Evolutionary conservation across 768 basidiomycete species (phyloP).

Genomic region (Filobasidium floriforme): DNA sequence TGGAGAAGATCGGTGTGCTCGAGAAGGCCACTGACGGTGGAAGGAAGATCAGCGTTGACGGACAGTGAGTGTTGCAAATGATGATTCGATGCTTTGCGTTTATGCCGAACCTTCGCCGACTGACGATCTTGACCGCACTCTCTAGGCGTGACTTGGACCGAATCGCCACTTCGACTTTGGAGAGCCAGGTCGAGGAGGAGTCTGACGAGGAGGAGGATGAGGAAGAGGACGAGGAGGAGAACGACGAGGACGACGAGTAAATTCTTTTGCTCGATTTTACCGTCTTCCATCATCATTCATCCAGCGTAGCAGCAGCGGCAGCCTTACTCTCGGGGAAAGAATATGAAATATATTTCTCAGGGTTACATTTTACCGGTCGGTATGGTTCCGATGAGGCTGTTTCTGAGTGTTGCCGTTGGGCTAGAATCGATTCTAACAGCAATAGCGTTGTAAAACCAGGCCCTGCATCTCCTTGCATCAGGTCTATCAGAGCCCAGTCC

Average conservation of each 20-base stretch:
- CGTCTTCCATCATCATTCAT: not conserved
- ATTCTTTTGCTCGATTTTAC: not conserved
- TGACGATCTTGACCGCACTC: not conserved
- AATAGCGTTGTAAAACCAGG: no score
- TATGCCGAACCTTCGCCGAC: not conserved
- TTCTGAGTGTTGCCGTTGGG: no score
- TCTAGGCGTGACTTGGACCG: slow-evolving; percentile 61
- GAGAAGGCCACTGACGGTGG: slow-evolving; percentile 91
- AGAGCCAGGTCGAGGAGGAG: slow-evolving; percentile 38
- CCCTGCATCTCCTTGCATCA: no score
- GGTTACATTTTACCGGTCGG: no score
- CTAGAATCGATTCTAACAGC: no score
- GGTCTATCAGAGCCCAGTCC: no score
- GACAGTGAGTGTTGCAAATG: slow-evolving; percentile 55
- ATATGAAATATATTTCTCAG: no score
- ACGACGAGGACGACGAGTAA: slow-evolving; percentile 24
- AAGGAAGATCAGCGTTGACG: slow-evolving; percentile 91
- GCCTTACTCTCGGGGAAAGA: no score
- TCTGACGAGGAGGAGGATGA: slow-evolving; percentile 42
- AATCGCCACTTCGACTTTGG: slow-evolving; percentile 48
- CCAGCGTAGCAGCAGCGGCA: not conserved
- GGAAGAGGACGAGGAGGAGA: slow-evolving; percentile 42
- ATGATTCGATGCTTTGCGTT: not conserved
- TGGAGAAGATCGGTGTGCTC: slow-evolving; percentile 98
- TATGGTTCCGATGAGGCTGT: no score